Evolutionary conservation across 2,329 filamentous ascomycete species (phyloP), one percentile per base, ranked within the genome.

Genomic region (Ascomycota sp.): DNA sequence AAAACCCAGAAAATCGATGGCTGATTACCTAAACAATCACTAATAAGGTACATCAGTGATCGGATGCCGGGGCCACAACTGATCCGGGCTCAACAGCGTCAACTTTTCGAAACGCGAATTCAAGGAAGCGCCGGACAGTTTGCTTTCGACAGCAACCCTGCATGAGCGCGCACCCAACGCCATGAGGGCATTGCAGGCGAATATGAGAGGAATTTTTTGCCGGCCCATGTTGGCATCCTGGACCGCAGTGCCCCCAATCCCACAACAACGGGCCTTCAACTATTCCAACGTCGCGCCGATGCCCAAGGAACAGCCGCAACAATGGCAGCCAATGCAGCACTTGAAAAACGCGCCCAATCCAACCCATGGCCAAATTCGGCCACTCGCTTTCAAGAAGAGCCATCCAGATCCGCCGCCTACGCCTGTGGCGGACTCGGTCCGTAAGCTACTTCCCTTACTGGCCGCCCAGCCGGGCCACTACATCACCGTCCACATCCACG

Each of bases 401-500:
- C 52, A 55, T 33, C 51, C 52, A 1, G 20, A 19, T 1, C 35
- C 45, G 20, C 50, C 47, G 23, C 51, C 46, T 26, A 43, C 40
- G 27, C 54, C 47, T 30, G 52, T 76, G 36, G 59, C 64, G 35
- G 52, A 65, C 30, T 67, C 66, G 1, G 60, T 79, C 36, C 59
- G 57, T 38, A 51, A 51, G 25, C 63, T 82, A 28, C 68, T 83
- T 20, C 77, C 79, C 2, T 60, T 81, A 28, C 69, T 89, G 28
- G 65, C 65, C 41, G 65, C 74, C 8, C 80, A 89, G 55, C 69
- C 74, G 3, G 59, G 63, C 15, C 77, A 82, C 63, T 89, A 86
- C 61, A 69, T 81, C 45, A 80, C 74, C 27, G 61, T 76, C 32
- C 78, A 83, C 55, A 75, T 91, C 53, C 75, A 89, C 55, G 76